Evolutionary conservation across 805 yeast species (phyloP), one percentile per base, ranked within the genome.

Genomic region (Candida krabiensis): DNA sequence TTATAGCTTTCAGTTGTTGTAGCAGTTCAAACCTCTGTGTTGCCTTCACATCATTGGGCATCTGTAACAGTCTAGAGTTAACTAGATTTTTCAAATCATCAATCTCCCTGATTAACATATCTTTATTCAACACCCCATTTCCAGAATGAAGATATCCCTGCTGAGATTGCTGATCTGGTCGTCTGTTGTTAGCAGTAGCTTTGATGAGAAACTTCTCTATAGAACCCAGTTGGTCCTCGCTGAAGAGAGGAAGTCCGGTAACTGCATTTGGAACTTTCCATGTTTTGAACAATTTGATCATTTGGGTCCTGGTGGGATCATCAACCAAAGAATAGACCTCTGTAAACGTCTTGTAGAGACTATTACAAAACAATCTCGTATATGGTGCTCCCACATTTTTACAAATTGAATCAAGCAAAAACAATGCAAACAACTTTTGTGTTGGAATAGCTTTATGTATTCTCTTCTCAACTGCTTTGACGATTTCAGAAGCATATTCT

Each of bases 351-450:
- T 73, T 76, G 64, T 75, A 83, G 32, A 89, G 65, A 46, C 81
- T 80, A 47, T 78, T 71, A 36, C 90, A 83, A 58, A 93, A 79
- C 35, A 86, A 60, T 5, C 80, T 70, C n/a, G 88, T 86, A 60
- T 91, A 93, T 2, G 98, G 97, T 44, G 81, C 75, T 7, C 97
- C 96, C 22, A 87, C 82, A 53, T 83, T 86, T 61, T 93, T 93
- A 64, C 91, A 85, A 33, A 93, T 85, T 13, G 97, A 89, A 61
- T 93, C 98, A 39, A 93, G 64, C 31, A 91, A 71, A 57, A 91
- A 93, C 43, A 93, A 71, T 4, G 93, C 80, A 52, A 77, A 93
- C 33, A 93, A 71, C 62, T 93, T 93, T 48, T 86, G 90, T 9
- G 77, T 73, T 1, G 97, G 97, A 3, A 86, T 75, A 53, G 93